Evolutionary conservation across 2,329 filamentous ascomycete species (phyloP).

Genomic region (Scedosporium boydii): DNA sequence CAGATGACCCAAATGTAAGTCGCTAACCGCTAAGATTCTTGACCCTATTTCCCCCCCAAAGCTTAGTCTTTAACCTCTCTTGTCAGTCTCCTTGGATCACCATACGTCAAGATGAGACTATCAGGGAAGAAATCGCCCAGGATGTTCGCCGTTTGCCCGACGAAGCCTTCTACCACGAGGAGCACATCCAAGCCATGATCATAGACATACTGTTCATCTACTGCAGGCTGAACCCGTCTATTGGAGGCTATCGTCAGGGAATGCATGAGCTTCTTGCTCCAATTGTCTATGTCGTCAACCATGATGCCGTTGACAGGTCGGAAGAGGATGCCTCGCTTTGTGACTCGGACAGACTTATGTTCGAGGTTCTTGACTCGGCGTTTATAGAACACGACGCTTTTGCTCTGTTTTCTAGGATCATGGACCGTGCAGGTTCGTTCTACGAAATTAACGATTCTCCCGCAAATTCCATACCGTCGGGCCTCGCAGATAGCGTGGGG

Average conservation of each 20-base stretch:
- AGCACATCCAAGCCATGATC: constrained; percentile 68
- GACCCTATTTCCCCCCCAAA: neutral
- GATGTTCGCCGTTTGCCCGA: constrained; percentile 93
- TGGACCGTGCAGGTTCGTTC: constrained; percentile 79
- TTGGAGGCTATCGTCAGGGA: constrained; percentile 89
- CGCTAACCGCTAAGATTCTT: neutral
- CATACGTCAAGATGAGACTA: constrained; percentile 72
- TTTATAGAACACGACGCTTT: constrained; percentile 90
- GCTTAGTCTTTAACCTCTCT: constrained; percentile 12
- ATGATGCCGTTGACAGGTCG: constrained; percentile 61
- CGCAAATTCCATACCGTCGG: neutral
- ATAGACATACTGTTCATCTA: constrained; percentile 89
- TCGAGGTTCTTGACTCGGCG: constrained; percentile 57
- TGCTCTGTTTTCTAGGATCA: constrained; percentile 72
- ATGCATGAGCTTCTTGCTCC: constrained; percentile 97
- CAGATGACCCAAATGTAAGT: constrained; percentile 59
- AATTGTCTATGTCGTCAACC: constrained; percentile 72
- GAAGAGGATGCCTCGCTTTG: constrained; percentile 29
- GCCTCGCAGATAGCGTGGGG: constrained; percentile 9
- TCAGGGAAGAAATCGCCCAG: constrained; percentile 83
- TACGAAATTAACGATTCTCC: constrained; percentile 57
- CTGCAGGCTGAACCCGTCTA: constrained; percentile 79
- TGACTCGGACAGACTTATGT: constrained; percentile 31
- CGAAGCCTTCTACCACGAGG: constrained; percentile 78
- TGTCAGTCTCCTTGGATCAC: constrained; percentile 81